Evolutionary conservation across 306 rosid genomes (phyloP), one percentile per base, ranked within the genome.

Genomic region (Sicyos baderoa): DNA sequence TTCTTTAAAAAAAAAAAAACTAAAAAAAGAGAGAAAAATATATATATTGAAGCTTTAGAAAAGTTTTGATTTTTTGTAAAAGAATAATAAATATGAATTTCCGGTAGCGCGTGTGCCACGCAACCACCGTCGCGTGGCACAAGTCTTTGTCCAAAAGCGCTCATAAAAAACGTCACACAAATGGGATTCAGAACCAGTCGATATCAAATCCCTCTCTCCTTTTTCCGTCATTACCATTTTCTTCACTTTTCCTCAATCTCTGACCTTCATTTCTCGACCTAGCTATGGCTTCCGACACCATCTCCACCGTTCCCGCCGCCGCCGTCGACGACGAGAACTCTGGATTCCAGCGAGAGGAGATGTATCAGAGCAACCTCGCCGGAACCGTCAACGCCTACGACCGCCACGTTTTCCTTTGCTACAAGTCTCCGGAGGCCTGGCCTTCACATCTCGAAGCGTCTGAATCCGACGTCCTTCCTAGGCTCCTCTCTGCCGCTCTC

Each of bases 361-460:
- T 93, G 98, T 86, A 83, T 82, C 71, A 61, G 74, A 81, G 44
- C 49, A 86, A 48, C 19, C 93, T 88, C 37, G 83, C 88, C 19
- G 96, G 88, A 21, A 88, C 96, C 53, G 85, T 89, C 9, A 82
- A 73, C 16, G 71, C 91, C 6, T 89, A 93, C 82, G 95, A 82
- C 17, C 97, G 97, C 62, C 98, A 93, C 57, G 85, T 93, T 0
- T 93, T 93, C 74, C 88, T 88, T 45, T 89, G 98, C 77, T 88
- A 88, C 82, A 83, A 85, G 93, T 85, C 74, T 71, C 92, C 86
- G 67, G 83, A 44, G 67, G 52, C 50, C 48, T 93, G 98, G 98
- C 86, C 91, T 0, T 70, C 97, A 1, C 87, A 84, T 27, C 80
- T 93, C 4, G 98, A 89, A 75, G 81, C 82, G 47, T 81, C 93